A percentile compares a stretch with the other conserved stretches of the same genome.
These are phyloP conservation scores for Trypanosoma lewisi DNA, from an alignment of 208 protist genomes.

Conservation along the genomic window DNA sequence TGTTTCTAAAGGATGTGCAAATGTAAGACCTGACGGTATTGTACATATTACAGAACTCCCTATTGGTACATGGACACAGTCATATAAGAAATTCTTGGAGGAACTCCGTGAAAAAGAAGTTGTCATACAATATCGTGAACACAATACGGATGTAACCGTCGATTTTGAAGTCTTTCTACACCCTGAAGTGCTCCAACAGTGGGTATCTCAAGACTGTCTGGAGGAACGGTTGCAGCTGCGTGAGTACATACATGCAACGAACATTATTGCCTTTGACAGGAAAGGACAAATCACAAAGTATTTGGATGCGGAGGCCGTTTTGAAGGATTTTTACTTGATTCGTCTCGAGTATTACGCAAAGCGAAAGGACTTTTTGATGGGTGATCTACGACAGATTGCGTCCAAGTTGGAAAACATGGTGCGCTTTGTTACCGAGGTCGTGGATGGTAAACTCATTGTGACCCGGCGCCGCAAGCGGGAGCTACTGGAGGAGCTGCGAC, in stretches of 20 bases:
- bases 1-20: slow-evolving; percentile 55
- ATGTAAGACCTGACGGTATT: slow-evolving; percentile 75
- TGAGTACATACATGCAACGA: slow-evolving; percentile 89
- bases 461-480: slow-evolving; percentile 91
- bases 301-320: slow-evolving; percentile 89
- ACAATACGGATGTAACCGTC: slow-evolving; percentile 97
- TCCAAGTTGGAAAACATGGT: slow-evolving; percentile 97
- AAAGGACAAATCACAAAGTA: slow-evolving; percentile 96
- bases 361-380: slow-evolving; percentile 94
- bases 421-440: slow-evolving; percentile 97
- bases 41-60: slow-evolving; percentile 97
- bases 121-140: slow-evolving; percentile 95
- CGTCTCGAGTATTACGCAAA: slow-evolving; percentile 96
- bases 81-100: slow-evolving; percentile 95
- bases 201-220: slow-evolving; percentile 72
- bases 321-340: slow-evolving; percentile 97
- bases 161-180: slow-evolving; percentile 92
- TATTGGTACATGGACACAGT: slow-evolving; percentile 95
- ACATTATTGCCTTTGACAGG: slow-evolving; percentile 98
- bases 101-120: slow-evolving; percentile 83
- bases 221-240: slow-evolving; percentile 93
- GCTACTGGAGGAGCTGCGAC: slow-evolving; percentile 91
- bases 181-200: slow-evolving; percentile 83
- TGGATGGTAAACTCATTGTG: slow-evolving; percentile 93
- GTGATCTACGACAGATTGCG: slow-evolving; percentile 77